Evolutionary conservation across 192 early-diverging fungal genomes (phyloP), one percentile per base, ranked within the genome.

Genomic region (Coemansia sp.): DNA sequence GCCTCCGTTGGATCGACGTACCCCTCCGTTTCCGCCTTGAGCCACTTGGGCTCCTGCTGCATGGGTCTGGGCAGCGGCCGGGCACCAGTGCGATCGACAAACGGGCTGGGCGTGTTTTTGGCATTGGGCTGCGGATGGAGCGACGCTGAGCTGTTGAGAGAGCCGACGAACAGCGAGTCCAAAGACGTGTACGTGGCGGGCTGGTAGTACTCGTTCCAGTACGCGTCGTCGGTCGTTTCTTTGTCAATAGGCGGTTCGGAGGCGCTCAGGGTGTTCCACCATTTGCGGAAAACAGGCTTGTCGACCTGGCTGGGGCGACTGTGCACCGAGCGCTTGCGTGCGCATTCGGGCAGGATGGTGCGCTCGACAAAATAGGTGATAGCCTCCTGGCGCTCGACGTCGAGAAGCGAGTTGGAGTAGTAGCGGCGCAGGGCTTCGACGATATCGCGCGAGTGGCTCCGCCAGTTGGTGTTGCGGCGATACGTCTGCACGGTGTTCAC

Each of bases 401-500:
- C 97, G 22, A 89, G 86, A 72, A 99, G 93, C 25, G 92, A 90
- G 72, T 99, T 99, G 61, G 85, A 93, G 68, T 96, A 97, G 67
- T 89, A 99, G 42, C 97, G 76, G 35, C 89, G 78, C 54, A 98
- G 84, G 24, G 90, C 89, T 69, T 99, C 97, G 68, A 99, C 91
- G 84, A 97, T 93, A 56, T 99, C 97, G 30, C 97, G 80, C 36
- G 92, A 92, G 61, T 99, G 94, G 61, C 88, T 94, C 1, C 93
- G 92, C 94, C 92, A 94, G 60, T 90, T 89, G 53, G 90, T 93
- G 57, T 93, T 94, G 63, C 95, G 92, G 19, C 95, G 84, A 71
- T 99, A 99, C 0, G 97, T 94, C 68, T 96, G 93, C 83, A 99
- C 95, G 2, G 95, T 98, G 68, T 98, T 99, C 20, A 99, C 97